Conservation (phyloP, 2,329 filamentous ascomycete species). For the Tolypocladium guangdongense region DNA sequence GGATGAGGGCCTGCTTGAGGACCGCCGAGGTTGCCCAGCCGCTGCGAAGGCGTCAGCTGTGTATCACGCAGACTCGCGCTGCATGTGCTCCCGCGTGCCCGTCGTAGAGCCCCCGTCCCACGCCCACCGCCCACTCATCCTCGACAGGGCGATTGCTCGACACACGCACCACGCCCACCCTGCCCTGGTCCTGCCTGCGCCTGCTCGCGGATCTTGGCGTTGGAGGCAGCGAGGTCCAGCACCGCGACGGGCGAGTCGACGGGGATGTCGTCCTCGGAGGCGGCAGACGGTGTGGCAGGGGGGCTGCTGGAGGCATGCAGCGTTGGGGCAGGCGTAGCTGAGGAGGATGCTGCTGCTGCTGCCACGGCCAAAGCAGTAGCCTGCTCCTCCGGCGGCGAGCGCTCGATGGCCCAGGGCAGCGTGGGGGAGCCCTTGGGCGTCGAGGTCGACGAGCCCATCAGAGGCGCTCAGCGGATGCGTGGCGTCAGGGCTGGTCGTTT, state of each 20-base stretch:
- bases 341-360: not conserved
- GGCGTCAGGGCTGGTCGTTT: not conserved
- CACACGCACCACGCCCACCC: slow-evolving; percentile 22
- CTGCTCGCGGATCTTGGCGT: slow-evolving; percentile 19
- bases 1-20: slow-evolving; percentile 29
- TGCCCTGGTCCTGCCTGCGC: slow-evolving; percentile 13
- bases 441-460: not conserved
- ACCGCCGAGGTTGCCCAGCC: slow-evolving; percentile 30
- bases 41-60: slow-evolving; percentile 7
- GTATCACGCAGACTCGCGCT: too few species aligned
- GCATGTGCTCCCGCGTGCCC: slow-evolving; percentile 32
- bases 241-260: slow-evolving; percentile 16
- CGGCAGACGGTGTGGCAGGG: not conserved
- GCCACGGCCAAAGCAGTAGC: not conserved
- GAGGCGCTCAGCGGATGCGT: not conserved
- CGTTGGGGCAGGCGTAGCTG: not conserved
- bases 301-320: not conserved
- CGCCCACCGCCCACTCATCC: slow-evolving; percentile 22
- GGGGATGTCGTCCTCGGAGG: slow-evolving; percentile 10
- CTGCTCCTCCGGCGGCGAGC: not conserved
- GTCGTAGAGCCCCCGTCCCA: slow-evolving; percentile 30
- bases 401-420: not conserved
- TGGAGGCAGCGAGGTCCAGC: slow-evolving; percentile 15
- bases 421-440: not conserved
- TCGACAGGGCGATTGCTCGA: slow-evolving; percentile 25